Evolutionary conservation across 805 yeast genomes (phyloP), one percentile per base, ranked within the genome.

Genomic region (Candida rishiriensis): DNA sequence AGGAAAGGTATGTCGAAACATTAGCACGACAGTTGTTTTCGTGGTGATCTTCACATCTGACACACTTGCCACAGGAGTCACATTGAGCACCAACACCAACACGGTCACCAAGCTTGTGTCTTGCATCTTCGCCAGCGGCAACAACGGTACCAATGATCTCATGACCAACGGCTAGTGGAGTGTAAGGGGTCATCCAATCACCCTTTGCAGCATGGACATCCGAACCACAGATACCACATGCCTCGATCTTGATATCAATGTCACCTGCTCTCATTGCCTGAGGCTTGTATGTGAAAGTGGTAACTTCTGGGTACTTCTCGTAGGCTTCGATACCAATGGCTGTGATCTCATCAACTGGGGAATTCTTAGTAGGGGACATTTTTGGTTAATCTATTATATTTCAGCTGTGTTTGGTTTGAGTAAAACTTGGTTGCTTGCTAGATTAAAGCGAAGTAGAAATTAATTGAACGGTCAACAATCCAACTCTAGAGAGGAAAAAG

Each of bases 221-320:
- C 29, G 80, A 72, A 15, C 87, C 89, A 66, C 89, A 83, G 11
- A 83, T 68, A 55, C 85, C 85, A 63, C 85, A 79, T 46, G 77
- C 73, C 50, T 76, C 79, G 40, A 76, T 73, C 58, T 78, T 77
- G 36, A 80, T 68, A 49, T 78, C 83, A 36, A 81, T 70, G 52
- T 21, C 26, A 7, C 26, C 26, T 21, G 26, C 26, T 21, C 26
- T 21, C 26, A 21, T 5, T 21, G 26, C 26, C 7, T 21, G 26
- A 21, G 26, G 26, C 26, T 21, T 21, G 26, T 21, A 21, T 5
- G 26, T 21, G 26, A 21, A 21, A 21, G 26, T 21, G 26, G 26
- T 21, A 4, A 21, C 26, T 21, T 21, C 26, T 5, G 26, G 26
- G 7, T 21, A 21, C 7, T 21, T 21, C 7, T 21, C 26, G 26